Evolutionary conservation across 2,329 filamentous ascomycete genomes (phyloP).

Genomic region (Scedosporium minutisporum): DNA sequence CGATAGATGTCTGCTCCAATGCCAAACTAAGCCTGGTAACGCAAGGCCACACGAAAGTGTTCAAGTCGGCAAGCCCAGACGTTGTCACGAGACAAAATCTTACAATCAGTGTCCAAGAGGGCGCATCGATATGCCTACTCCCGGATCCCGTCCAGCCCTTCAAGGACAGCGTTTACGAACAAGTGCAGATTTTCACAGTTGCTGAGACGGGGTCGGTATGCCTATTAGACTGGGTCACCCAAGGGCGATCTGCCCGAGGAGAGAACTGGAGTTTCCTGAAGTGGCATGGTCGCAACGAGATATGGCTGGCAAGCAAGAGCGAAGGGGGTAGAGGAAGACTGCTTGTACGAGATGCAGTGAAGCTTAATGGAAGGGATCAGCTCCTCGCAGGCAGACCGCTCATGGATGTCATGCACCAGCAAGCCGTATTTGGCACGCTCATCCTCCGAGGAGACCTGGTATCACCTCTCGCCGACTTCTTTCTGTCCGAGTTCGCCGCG

Average conservation of each 20-base stretch:
- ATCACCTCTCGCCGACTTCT: constrained; percentile 57
- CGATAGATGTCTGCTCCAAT: constrained; percentile 51
- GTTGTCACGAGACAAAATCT: constrained; percentile 50
- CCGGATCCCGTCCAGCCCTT: constrained; percentile 95
- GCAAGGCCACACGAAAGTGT: constrained; percentile 88
- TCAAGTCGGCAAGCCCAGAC: constrained; percentile 59
- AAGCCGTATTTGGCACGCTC: constrained; percentile 74
- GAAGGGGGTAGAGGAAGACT: constrained; percentile 41
- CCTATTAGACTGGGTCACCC: constrained; percentile 87
- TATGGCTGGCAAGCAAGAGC: constrained; percentile 46
- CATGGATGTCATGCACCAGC: constrained; percentile 58
- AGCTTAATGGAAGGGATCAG: constrained; percentile 51
- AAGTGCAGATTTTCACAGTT: constrained; percentile 68
- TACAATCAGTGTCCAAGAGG: constrained; percentile 37
- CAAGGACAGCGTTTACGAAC: constrained; percentile 71
- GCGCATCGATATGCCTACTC: constrained; percentile 54
- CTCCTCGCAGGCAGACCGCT: constrained; percentile 30
- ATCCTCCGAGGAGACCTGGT: constrained; percentile 69
- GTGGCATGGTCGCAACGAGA: constrained; percentile 80
- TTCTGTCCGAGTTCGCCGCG: constrained; percentile 67
- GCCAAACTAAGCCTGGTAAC: constrained; percentile 61
- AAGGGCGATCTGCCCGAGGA: constrained; percentile 73
- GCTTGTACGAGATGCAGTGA: constrained; percentile 75
- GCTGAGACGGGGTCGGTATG: constrained; percentile 55
- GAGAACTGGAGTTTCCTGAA: constrained; percentile 78